phyloP scores from a whole-genome alignment of 768 basidiomycete genomes.

The Naganishia kalamii region DNA sequence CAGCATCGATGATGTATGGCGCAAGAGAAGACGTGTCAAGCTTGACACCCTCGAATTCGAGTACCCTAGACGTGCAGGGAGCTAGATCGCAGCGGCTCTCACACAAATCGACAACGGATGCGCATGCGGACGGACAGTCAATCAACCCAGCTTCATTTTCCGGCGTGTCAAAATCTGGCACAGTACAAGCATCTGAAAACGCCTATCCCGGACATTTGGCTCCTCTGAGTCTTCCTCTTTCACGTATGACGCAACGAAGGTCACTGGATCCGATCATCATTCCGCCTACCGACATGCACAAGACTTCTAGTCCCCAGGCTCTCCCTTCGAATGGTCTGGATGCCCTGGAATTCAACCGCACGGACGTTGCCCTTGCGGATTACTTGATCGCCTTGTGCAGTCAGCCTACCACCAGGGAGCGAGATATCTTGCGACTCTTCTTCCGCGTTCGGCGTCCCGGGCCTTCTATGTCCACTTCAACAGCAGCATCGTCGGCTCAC shows the following conservation, averaged over 20 bases:
- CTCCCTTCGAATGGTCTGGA: background rate
- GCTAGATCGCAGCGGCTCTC: background rate
- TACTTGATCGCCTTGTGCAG: background rate
- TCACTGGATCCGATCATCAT: too few relatives aligned
- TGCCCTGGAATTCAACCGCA: background rate
- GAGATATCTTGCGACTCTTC: background rate
- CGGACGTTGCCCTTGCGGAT: background rate
- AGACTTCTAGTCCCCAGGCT: background rate
- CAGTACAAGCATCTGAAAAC: too few relatives aligned
- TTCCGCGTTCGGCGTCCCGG: background rate
- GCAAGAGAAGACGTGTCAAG: background rate
- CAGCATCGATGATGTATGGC: background rate
- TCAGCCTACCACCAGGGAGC: background rate
- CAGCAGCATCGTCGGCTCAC: too few relatives aligned
- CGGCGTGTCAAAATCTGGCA: too few relatives aligned
- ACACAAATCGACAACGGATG: background rate
- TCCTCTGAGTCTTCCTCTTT: too few relatives aligned
- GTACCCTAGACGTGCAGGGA: background rate
- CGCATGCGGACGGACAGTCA: background rate
- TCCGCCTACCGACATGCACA: background rate
- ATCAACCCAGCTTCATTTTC: too few relatives aligned
- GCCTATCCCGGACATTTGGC: too few relatives aligned
- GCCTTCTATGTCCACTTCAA: too few relatives aligned
- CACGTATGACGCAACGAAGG: too few relatives aligned
- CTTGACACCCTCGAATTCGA: conserved; percentile 4